These are phyloP conservation scores for Chaetomium strumarium DNA, from an alignment of 2,329 filamentous ascomycete species.

Conservation along the genomic window DNA sequence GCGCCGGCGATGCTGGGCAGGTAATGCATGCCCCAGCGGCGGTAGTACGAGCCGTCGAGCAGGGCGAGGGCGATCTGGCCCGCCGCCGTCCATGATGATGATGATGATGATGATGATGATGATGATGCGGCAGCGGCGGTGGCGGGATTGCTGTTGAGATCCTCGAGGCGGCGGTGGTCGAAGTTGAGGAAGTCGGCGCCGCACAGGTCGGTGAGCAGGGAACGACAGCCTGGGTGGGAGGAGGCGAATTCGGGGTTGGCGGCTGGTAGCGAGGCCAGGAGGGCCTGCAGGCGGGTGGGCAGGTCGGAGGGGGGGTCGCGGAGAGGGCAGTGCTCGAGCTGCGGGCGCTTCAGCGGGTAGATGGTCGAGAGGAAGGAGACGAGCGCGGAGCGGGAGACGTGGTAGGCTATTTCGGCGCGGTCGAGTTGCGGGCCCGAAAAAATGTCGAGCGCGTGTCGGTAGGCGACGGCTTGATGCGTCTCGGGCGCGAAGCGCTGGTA, in stretches of 20 bases:
- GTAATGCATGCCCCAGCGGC: slow-evolving; percentile 53
- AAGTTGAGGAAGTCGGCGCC: slow-evolving; percentile 29
- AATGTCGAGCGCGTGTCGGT: slow-evolving; percentile 19
- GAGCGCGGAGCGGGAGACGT: slow-evolving; percentile 45
- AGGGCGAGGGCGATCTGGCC: slow-evolving; percentile 49
- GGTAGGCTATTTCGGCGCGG: slow-evolving; percentile 40
- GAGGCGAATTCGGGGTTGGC: slow-evolving; percentile 21
- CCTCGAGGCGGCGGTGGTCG: not conserved
- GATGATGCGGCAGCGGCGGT: too few species aligned
- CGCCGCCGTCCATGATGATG: slow-evolving; percentile 32
- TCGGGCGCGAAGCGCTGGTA: slow-evolving; percentile 29
- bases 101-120: too few species aligned
- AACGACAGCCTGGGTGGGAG: slow-evolving; percentile 36
- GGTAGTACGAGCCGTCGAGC: slow-evolving; percentile 33
- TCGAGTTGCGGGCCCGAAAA: slow-evolving; percentile 24
- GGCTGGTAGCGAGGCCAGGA: slow-evolving; percentile 33
- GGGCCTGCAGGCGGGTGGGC: not conserved
- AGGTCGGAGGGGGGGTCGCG: slow-evolving; percentile 8
- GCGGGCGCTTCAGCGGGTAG: slow-evolving; percentile 34
- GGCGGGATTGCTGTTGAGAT: too few species aligned
- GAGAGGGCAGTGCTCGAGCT: slow-evolving; percentile 33
- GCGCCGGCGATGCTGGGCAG: slow-evolving; percentile 51
- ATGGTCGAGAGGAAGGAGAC: slow-evolving; percentile 45
- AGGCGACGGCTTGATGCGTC: slow-evolving; percentile 1
- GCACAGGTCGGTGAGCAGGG: slow-evolving; percentile 45